Conservation (phyloP, 495 filamentous ascomycete species). For the Trichoderma parareesei region DNA sequence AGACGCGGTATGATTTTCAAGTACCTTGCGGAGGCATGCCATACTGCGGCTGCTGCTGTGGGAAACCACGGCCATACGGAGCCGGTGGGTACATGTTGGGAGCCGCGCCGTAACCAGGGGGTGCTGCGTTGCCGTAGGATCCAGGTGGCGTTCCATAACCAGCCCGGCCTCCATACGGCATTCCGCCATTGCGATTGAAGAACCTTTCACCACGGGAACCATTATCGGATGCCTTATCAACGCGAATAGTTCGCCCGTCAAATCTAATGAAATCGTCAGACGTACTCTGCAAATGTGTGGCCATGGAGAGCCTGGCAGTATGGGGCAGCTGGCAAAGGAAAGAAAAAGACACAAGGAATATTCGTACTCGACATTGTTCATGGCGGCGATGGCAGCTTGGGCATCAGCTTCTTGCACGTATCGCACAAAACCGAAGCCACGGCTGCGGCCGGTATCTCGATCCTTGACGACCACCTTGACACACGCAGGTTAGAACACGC, state of each 20-base stretch:
- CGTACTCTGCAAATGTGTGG: neutral
- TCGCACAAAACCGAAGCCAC: slow-evolving; percentile 94
- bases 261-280: slow-evolving; percentile 51
- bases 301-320: neutral
- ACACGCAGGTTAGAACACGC: neutral
- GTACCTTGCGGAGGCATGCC: slow-evolving; percentile 34
- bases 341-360: slow-evolving; percentile 6
- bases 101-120: slow-evolving; percentile 18
- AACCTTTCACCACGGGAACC: slow-evolving; percentile 35
- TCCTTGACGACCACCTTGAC: slow-evolving; percentile 92
- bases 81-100: slow-evolving; percentile 20
- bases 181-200: slow-evolving; percentile 28
- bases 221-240: slow-evolving; percentile 90
- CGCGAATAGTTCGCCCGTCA: slow-evolving; percentile 90
- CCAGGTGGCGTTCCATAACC: slow-evolving; percentile 22
- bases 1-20: neutral
- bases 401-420: slow-evolving; percentile 78
- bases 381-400: slow-evolving; percentile 64
- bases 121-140: slow-evolving; percentile 30
- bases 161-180: slow-evolving; percentile 22
- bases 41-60: slow-evolving; percentile 21
- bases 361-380: slow-evolving; percentile 92
- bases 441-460: slow-evolving; percentile 88
- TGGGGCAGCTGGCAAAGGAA: neutral
- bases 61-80: slow-evolving; percentile 23